Evolutionary conservation across 805 yeast genomes (phyloP).

Genomic region (Kodamaea kaohsiungensis): DNA sequence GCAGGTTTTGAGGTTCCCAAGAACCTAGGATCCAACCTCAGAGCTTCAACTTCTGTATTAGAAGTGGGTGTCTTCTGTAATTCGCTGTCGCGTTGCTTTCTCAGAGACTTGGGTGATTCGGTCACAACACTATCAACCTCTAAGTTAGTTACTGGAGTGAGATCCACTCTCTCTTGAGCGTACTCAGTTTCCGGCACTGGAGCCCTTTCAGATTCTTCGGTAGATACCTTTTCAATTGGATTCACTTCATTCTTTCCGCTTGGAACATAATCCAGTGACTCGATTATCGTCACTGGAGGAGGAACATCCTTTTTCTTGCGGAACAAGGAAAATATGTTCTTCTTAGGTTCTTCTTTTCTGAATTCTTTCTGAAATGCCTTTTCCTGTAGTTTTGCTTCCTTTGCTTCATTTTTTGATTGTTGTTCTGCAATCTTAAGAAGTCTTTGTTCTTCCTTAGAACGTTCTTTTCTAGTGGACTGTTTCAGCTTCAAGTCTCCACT

Average conservation of each 20-base stretch:
- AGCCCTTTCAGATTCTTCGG: neutral
- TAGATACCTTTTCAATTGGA: neutral
- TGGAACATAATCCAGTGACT: neutral
- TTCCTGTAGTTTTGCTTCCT: slow-evolving; percentile 10
- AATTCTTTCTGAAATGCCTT: slow-evolving; percentile 4
- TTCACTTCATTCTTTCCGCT: neutral
- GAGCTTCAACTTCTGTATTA: neutral
- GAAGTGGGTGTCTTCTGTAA: neutral
- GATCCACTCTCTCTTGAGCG: neutral
- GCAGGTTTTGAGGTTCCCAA: neutral
- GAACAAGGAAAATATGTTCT: slow-evolving; percentile 7
- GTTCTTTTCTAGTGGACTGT: slow-evolving; percentile 12
- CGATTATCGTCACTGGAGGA: neutral
- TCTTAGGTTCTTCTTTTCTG: slow-evolving; percentile 1
- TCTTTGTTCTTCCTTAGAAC: slow-evolving; percentile 12
- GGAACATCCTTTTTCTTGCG: slow-evolving; percentile 9
- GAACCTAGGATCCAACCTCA: neutral
- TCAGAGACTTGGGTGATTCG: neutral
- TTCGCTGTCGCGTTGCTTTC: neutral
- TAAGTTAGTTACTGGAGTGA: neutral
- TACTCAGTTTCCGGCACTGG: neutral
- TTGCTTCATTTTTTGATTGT: slow-evolving; percentile 12
- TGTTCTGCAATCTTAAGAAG: slow-evolving; percentile 13
- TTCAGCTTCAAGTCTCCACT: slow-evolving; percentile 1
- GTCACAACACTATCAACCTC: neutral